These are phyloP conservation scores for Lichtheimia ornata DNA, from an alignment of 371 early-diverging fungal genomes.

Conservation along the genomic window DNA sequence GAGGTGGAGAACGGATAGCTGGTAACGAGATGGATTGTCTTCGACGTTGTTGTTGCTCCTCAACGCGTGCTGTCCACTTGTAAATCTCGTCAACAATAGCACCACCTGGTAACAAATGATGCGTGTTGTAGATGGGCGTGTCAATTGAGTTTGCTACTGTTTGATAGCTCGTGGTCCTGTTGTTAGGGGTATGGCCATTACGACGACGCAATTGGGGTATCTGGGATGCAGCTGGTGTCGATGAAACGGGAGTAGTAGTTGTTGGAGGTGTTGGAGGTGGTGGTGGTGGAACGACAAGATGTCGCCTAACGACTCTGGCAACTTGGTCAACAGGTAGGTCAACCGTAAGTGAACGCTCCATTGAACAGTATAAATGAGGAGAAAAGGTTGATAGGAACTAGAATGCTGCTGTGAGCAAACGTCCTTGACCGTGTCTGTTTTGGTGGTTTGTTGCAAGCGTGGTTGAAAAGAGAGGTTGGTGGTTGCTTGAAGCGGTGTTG, in stretches of 20 bases:
- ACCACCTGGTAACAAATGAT: slow-evolving; percentile 66
- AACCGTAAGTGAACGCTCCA: slow-evolving; percentile 49
- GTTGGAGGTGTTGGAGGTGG: slow-evolving; percentile 5
- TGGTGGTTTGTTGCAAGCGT: no score
- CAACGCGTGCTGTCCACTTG: slow-evolving; percentile 85
- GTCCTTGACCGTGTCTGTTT: no score
- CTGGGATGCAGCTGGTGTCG: slow-evolving; percentile 8
- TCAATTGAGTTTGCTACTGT: slow-evolving; percentile 16
- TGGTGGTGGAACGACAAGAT: slow-evolving; percentile 60
- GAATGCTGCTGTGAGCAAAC: no score
- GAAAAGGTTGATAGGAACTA: no score
- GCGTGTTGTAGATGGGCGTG: slow-evolving; percentile 34
- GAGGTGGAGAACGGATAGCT: slow-evolving; percentile 25
- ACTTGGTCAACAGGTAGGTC: slow-evolving; percentile 71
- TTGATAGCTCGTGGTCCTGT: neutral
- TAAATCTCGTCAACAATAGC: slow-evolving; percentile 88
- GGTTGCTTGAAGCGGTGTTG: neutral
- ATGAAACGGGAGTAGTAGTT: neutral
- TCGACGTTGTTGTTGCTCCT: slow-evolving; percentile 49
- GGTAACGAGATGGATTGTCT: slow-evolving; percentile 56
- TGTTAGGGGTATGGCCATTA: neutral
- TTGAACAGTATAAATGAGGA: slow-evolving; percentile 4
- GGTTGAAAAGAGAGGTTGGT: neutral
- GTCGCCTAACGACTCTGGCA: slow-evolving; percentile 71
- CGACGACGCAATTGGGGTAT: slow-evolving; percentile 5